Evolutionary conservation across 2,329 filamentous ascomycete genomes (phyloP), one percentile per base, ranked within the genome.

Genomic region (Aschersonia sp.): DNA sequence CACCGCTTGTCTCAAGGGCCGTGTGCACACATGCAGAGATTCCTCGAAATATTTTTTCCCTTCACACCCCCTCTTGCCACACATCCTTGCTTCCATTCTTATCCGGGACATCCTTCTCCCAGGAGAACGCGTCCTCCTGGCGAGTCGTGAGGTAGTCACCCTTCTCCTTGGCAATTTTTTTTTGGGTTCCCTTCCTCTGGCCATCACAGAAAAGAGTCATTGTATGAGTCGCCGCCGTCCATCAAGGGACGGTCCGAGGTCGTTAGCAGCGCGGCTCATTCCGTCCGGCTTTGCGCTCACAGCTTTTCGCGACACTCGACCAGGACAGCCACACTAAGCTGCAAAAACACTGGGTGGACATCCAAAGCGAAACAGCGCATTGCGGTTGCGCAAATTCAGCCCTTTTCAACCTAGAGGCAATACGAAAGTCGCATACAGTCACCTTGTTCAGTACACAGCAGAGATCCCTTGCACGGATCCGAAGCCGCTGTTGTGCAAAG

Each of bases 1-100:
- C 52, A 48, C 51, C 50, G 53, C 48, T 47, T 29, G 40, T 46
- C 39, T 22, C 31, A 33, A 11, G 32, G 42, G 46, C 30, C 41
- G 45, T 22, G 14, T 42, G 41, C 47, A 30, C 30, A 35, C 43
- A 45, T 45, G 48, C 45, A 31, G 42, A 45, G 12, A 45, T 35
- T 33, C n/a, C 42, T 37, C 30, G 31, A 11, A 30, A 9, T 43
- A 29, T 44, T 40, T 40, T 33, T 22, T 30, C 35, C 30, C 32
- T 22, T 7, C 22, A 14, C 14, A 5, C 7, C 6, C 30, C 33
- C 22, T 32, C 40, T 47, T 37, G 35, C 35, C 4, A 37, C 35
- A 37, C 8, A 8, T 12, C 12, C 12, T 9, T 37, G 12, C 35
- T 12, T 37, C 8, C 35, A 9, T 37, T 37, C 12, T 37, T 22